phyloP scores from a whole-genome alignment of 2,329 filamentous ascomycete species.

The Claviceps maximensis region DNA sequence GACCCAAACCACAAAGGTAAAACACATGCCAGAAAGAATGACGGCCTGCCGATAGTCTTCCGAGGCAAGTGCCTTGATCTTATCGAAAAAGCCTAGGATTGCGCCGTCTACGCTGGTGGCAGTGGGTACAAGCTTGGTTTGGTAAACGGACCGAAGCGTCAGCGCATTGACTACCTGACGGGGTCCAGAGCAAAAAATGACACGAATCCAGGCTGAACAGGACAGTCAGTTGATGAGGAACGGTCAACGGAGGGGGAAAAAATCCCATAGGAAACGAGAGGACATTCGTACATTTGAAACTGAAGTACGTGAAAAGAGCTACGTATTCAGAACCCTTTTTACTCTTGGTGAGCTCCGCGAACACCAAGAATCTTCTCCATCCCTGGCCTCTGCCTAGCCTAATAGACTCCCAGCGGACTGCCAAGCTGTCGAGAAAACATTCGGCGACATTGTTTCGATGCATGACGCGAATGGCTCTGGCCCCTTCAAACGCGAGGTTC shows the following conservation, averaged over 20 bases:
- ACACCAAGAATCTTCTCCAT: slow-evolving; percentile 84
- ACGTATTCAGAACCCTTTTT: slow-evolving; percentile 85
- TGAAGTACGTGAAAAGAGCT: slow-evolving; percentile 83
- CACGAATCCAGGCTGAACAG: slow-evolving; percentile 63
- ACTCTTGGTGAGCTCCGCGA: slow-evolving; percentile 79
- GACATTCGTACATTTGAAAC: slow-evolving; percentile 41
- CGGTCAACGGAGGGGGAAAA: not conserved
- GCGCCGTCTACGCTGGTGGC: slow-evolving; percentile 43
- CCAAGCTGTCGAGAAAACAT: slow-evolving; percentile 80
- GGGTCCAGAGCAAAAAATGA: slow-evolving; percentile 82
- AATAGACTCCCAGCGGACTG: slow-evolving; percentile 71
- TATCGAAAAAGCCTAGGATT: slow-evolving; percentile 68
- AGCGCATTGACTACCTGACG: slow-evolving; percentile 84
- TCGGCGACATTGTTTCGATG: slow-evolving; percentile 75
- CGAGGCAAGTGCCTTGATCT: slow-evolving; percentile 59
- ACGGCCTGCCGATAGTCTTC: slow-evolving; percentile 66
- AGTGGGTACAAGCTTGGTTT: slow-evolving; percentile 51
- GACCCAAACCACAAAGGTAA: slow-evolving; percentile 81
- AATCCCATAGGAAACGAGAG: not conserved
- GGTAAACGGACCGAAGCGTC: slow-evolving; percentile 75
- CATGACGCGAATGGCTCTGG: slow-evolving; percentile 71
- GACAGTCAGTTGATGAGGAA: not conserved
- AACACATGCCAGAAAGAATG: slow-evolving; percentile 81
- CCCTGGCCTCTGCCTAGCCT: slow-evolving; percentile 63
- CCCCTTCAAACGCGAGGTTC: slow-evolving; percentile 66